Percentiles rank a stretch among this genome's conserved stretches.
These are phyloP conservation scores for Russula lepida DNA, from an alignment of 768 basidiomycete genomes.

Conservation along the genomic window DNA sequence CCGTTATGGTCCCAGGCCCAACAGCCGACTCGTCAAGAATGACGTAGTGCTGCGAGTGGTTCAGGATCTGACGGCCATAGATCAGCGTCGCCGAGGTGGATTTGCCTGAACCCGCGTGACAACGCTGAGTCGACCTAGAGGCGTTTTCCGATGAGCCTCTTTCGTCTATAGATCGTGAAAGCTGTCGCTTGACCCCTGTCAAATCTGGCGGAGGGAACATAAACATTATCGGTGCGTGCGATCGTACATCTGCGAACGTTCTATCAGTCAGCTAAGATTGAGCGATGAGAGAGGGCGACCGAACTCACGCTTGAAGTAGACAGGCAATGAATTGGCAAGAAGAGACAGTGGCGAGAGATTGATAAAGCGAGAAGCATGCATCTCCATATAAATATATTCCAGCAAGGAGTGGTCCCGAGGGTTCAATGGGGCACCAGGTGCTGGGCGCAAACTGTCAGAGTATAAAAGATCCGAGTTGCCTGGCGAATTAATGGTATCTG, in stretches of 20 bases:
- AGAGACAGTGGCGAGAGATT: slow-evolving; percentile 57
- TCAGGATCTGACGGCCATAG: slow-evolving; percentile 6
- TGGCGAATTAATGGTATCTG: not conserved
- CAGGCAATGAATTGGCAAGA: slow-evolving; percentile 45
- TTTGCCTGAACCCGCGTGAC: not conserved
- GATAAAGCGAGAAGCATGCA: slow-evolving; percentile 61
- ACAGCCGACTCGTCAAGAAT: slow-evolving; percentile 35
- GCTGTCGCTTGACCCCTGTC: not conserved
- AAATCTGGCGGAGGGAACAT: slow-evolving; percentile 44
- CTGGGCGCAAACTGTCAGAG: not conserved
- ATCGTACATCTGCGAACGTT: slow-evolving; percentile 46
- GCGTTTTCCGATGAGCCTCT: not conserved
- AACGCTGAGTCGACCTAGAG: not conserved
- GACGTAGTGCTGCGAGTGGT: slow-evolving; percentile 36
- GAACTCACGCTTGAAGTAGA: slow-evolving; percentile 53
- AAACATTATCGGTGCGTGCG: slow-evolving; percentile 53
- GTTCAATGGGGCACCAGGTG: slow-evolving; percentile 28
- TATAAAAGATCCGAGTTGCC: not conserved
- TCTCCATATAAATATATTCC: slow-evolving; percentile 55
- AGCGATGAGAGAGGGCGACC: not conserved
- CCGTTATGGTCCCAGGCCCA: slow-evolving; percentile 32
- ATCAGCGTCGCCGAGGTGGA: not conserved
- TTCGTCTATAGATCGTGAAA: not conserved
- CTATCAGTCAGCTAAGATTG: not conserved
- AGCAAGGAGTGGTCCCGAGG: slow-evolving; percentile 62